phyloP scores from a whole-genome alignment of 352 stramenopile species.

The Phytophthora macrochlamydospora region DNA sequence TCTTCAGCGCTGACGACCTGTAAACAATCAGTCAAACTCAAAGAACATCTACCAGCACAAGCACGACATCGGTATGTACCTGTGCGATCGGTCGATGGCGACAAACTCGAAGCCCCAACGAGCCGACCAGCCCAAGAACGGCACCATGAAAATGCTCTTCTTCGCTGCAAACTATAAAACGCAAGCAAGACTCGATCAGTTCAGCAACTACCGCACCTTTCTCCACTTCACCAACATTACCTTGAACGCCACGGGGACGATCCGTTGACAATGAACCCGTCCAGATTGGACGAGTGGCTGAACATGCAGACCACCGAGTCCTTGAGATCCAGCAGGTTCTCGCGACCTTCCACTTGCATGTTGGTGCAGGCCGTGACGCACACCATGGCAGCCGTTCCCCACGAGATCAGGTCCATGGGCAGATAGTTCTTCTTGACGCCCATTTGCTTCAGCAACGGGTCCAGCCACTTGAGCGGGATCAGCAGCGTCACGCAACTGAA shows the following conservation, averaged over 20 bases:
- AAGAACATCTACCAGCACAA: neutral
- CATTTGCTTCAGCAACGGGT: constrained; percentile 49
- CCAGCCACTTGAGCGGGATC: constrained; percentile 70
- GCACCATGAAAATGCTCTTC: constrained; percentile 84
- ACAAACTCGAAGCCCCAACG: constrained; percentile 84
- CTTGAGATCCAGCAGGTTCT: constrained; percentile 56
- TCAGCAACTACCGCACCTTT: neutral
- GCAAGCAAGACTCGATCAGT: neutral
- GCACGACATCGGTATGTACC: constrained; percentile 29
- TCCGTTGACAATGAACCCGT: constrained; percentile 84
- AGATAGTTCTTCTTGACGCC: constrained; percentile 82
- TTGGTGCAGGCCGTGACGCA: constrained; percentile 62
- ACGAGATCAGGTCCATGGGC: constrained; percentile 77
- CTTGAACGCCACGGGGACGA: constrained; percentile 76
- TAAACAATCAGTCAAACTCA: constrained; percentile 11
- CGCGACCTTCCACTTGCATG: constrained; percentile 47
- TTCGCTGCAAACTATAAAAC: constrained; percentile 74
- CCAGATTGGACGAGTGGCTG: constrained; percentile 84
- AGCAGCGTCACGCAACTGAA: constrained; percentile 70
- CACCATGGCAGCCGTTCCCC: constrained; percentile 53
- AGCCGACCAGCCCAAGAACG: constrained; percentile 73
- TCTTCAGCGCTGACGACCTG: constrained; percentile 66
- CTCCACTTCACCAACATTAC: constrained; percentile 18
- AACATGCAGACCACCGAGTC: constrained; percentile 87
- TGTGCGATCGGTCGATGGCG: constrained; percentile 78